A percentile compares a stretch with the other conserved stretches of the same genome.
phyloP scores from a whole-genome alignment of 2,329 filamentous ascomycete species.

The Sporothrix pallida region DNA sequence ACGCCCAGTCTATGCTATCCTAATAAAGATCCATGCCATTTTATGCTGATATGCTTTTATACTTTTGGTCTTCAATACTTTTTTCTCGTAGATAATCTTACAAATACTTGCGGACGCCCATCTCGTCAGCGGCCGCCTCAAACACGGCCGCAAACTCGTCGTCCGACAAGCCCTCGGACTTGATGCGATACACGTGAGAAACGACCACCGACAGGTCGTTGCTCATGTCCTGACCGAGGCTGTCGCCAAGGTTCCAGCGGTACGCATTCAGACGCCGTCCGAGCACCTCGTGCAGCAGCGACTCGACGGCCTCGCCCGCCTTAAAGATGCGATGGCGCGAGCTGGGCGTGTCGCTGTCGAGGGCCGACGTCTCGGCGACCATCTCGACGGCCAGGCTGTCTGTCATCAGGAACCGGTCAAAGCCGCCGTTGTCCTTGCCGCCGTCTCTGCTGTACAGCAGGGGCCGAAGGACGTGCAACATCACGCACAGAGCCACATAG shows the following conservation, averaged over 20 bases:
- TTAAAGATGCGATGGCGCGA: constrained; percentile 42
- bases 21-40: neutral
- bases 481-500: constrained; percentile 55
- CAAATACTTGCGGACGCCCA: constrained; percentile 41
- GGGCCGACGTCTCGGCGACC: constrained; percentile 40
- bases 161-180: constrained; percentile 33
- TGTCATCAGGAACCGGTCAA: constrained; percentile 40
- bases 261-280: neutral
- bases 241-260: constrained; percentile 1
- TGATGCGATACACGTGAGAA: constrained; percentile 38
- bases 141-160: constrained; percentile 38
- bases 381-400: constrained; percentile 46
- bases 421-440: neutral
- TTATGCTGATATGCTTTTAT: neutral
- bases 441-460: constrained; percentile 39
- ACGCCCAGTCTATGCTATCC: neutral
- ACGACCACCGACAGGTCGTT: constrained; percentile 41
- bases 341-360: constrained; percentile 37
- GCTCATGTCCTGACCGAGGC: constrained; percentile 16
- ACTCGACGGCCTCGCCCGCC: constrained; percentile 41
- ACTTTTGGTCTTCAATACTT: neutral
- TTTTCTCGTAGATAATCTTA: neutral
- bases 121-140: constrained; percentile 40
- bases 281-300: constrained; percentile 37
- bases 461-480: constrained; percentile 44